phyloP scores from a whole-genome alignment of 495 filamentous ascomycete species.

The Xylaria bambusicola region DNA sequence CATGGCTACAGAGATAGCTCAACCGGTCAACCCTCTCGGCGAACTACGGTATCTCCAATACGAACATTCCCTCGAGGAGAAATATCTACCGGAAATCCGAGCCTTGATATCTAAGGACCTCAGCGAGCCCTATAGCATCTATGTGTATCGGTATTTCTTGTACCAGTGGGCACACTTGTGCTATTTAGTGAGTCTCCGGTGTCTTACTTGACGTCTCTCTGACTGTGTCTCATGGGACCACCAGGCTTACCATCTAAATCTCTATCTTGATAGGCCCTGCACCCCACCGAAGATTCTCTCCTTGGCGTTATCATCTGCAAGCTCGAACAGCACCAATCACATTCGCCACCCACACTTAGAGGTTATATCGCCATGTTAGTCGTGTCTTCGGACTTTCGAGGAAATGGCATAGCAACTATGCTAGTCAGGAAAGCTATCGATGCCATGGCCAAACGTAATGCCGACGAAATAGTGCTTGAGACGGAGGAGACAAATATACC shows the following conservation, averaged over 20 bases:
- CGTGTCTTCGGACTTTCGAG: conserved; percentile 73
- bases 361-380: conserved; percentile 99
- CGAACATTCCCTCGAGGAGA: conserved; percentile 70
- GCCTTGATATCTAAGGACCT: conserved; percentile 94
- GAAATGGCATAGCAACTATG: conserved; percentile 86
- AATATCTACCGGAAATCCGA: conserved; percentile 84
- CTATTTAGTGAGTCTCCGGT: conserved; percentile 66
- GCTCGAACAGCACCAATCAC: conserved; percentile 78
- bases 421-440: conserved; percentile 90
- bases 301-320: conserved; percentile 96
- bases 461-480: conserved; percentile 95
- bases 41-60: conserved; percentile 84
- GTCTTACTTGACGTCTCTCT: neutral
- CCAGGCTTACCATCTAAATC: conserved; percentile 11
- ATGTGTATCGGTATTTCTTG: conserved; percentile 98
- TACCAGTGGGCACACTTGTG: conserved; percentile 98
- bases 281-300: conserved; percentile 52
- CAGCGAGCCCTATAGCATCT: conserved; percentile 98
- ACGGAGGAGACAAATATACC: conserved; percentile 94
- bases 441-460: conserved; percentile 78
- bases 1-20: conserved; percentile 29
- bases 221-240: neutral
- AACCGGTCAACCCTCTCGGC: conserved; percentile 38
- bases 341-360: conserved; percentile 71
- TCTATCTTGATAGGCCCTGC: conserved; percentile 58